These are phyloP conservation scores for Globisporangium paroecandrum DNA, from an alignment of 352 stramenopile species.

Conservation along the genomic window DNA sequence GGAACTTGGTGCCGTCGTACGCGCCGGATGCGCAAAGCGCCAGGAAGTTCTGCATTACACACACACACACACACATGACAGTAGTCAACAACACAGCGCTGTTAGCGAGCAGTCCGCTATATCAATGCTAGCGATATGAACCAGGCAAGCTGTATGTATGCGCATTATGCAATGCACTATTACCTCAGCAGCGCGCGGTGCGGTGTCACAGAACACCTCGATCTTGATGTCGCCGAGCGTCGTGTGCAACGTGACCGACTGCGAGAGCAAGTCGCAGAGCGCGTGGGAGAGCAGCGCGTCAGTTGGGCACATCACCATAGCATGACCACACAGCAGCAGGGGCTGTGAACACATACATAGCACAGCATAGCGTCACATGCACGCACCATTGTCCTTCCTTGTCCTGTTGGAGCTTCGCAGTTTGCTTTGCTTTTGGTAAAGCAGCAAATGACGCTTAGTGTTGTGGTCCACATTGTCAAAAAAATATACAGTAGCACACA, in stretches of 20 bases:
- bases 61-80: slow-evolving; percentile 5
- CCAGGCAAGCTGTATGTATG: not conserved
- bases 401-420: not conserved
- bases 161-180: slow-evolving; percentile 19
- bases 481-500: not conserved
- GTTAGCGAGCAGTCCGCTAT: not conserved
- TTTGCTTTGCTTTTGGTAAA: not conserved
- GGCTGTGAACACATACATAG: not conserved
- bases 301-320: not conserved
- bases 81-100: not conserved
- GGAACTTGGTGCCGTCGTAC: slow-evolving; percentile 91
- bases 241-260: slow-evolving; percentile 95
- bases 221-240: slow-evolving; percentile 95
- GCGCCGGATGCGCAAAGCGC: slow-evolving; percentile 90
- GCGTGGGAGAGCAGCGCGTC: not conserved
- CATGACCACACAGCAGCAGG: not conserved
- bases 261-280: not conserved
- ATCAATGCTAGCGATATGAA: not conserved
- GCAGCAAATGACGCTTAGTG: not conserved
- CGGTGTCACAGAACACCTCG: slow-evolving; percentile 95
- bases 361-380: not conserved
- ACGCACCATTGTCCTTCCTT: slow-evolving; percentile 3
- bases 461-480: not conserved
- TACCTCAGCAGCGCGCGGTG: slow-evolving; percentile 78
- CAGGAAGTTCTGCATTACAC: slow-evolving; percentile 91